Evolutionary conservation across 352 stramenopile species (phyloP), one percentile per base, ranked within the genome.

Genomic region (Phytophthora palmivora): DNA sequence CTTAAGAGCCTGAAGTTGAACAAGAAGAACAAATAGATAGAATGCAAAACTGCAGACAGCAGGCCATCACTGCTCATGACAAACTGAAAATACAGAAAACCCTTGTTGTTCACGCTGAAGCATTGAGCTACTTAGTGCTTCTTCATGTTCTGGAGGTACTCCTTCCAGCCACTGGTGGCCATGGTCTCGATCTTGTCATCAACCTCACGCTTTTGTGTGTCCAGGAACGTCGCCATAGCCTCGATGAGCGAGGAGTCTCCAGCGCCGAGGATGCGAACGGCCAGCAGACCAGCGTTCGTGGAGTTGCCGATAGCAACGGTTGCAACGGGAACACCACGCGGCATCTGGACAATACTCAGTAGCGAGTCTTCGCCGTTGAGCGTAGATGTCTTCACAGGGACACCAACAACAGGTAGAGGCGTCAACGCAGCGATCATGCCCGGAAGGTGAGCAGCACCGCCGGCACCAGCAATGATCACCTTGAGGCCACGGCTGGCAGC

Each of bases 301-400:
- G 97, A 92, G 82, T 99, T 99, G 53, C 97, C 97, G 66, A 99
- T 99, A 2, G 96, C 97, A 12, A 99, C 97, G 10, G 97, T 99
- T 2, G 97, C 97, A 34, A 99, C 97, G 10, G 97, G 97, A 30
- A 99, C 89, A 47, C 97, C 97, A 30, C 95, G 79, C 33, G 97
- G 97, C 97, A 99, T 99, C 84, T 99, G 97, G 19, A 99, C 97
- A 73, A 99, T 99, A 69, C 92, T 98, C 63, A 99, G 82, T 11
- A 99, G 78, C 41, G 95, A 98, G 79, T 99, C 97, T 48, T 99
- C 79, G 24, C 97, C 97, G 65, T 97, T 99, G 12, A 99, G 75
- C 16, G 97, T 98, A 19, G 91, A 98, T 5, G 96, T 99, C 80
- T 99, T 99, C 18, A 99, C 94, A 11, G 97, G 97, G 2, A 99